These are phyloP conservation scores for Heritiera littoralis DNA, from an alignment of 345 rosid genomes.

Conservation along the genomic window DNA sequence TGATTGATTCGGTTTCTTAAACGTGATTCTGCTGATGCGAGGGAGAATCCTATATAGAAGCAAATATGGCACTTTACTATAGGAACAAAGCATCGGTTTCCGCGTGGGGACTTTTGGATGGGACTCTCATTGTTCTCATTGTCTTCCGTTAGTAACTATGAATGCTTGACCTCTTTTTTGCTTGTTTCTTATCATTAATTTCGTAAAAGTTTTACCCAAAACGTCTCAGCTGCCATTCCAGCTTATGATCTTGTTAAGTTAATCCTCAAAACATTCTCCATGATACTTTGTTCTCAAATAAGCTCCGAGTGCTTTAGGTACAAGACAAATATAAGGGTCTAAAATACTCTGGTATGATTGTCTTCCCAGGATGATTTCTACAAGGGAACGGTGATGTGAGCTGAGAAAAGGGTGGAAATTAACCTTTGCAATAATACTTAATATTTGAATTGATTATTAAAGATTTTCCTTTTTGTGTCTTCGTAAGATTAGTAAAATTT, in stretches of 20 bases:
- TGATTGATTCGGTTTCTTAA: slow-evolving; percentile 8
- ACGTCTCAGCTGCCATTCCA: slow-evolving; percentile 2
- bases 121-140: background rate
- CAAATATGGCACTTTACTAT: background rate
- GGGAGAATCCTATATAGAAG: background rate
- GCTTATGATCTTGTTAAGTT: background rate
- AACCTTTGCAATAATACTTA: background rate
- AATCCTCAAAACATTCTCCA: background rate
- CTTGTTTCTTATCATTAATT: background rate
- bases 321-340: background rate
- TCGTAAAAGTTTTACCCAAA: background rate
- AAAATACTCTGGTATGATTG: background rate
- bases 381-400: background rate
- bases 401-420: background rate
- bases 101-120: background rate
- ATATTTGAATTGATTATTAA: background rate
- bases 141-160: background rate
- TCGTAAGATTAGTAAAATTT: background rate
- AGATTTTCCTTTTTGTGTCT: background rate
- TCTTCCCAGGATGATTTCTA: background rate
- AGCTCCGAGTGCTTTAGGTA: background rate
- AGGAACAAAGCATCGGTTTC: slow-evolving; percentile 16
- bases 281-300: background rate
- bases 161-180: background rate
- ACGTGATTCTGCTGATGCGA: background rate